These are phyloP conservation scores for Chrysopogon serrulatus DNA, from an alignment of 176 grass and related monocot genomes.

Conservation along the genomic window DNA sequence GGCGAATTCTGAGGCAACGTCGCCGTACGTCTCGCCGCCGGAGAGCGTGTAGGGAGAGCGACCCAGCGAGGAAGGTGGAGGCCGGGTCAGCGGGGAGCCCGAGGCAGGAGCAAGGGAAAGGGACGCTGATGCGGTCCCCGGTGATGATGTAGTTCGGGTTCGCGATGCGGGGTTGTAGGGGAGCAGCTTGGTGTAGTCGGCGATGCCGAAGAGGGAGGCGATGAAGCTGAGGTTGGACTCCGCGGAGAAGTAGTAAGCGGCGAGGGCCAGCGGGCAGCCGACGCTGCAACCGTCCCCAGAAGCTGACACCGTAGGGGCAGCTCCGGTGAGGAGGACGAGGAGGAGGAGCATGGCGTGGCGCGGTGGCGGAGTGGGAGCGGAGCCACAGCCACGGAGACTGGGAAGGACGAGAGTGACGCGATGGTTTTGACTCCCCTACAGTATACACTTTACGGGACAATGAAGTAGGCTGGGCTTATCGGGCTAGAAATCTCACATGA, in stretches of 20 bases:
- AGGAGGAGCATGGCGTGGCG: neutral
- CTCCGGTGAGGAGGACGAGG: neutral
- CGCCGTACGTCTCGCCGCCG: slow-evolving; percentile 14
- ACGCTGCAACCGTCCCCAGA: neutral
- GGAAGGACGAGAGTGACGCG: neutral
- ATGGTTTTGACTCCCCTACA: slow-evolving; percentile 16
- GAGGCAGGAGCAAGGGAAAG: slow-evolving; percentile 57
- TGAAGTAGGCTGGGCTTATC: neutral
- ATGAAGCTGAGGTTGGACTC: slow-evolving; percentile 47
- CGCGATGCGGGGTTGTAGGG: slow-evolving; percentile 52
- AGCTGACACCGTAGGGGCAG: neutral
- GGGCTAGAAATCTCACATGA: neutral
- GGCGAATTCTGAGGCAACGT: slow-evolving; percentile 24
- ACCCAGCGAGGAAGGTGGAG: slow-evolving; percentile 50
- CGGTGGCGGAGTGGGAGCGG: neutral
- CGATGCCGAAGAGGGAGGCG: slow-evolving; percentile 33
- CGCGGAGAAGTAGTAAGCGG: slow-evolving; percentile 45
- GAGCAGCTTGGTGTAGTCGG: neutral
- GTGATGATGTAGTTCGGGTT: slow-evolving; percentile 20
- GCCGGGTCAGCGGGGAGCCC: neutral
- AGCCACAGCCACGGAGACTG: neutral
- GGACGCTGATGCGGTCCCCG: slow-evolving; percentile 32
- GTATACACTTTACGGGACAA: neutral
- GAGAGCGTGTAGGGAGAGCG: slow-evolving; percentile 25
- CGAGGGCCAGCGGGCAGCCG: slow-evolving; percentile 50